A percentile compares a stretch with the other conserved stretches of the same genome.
Evolutionary conservation across 2,329 filamentous ascomycete species (phyloP).

Genomic region (Calonectria multiphialidica): DNA sequence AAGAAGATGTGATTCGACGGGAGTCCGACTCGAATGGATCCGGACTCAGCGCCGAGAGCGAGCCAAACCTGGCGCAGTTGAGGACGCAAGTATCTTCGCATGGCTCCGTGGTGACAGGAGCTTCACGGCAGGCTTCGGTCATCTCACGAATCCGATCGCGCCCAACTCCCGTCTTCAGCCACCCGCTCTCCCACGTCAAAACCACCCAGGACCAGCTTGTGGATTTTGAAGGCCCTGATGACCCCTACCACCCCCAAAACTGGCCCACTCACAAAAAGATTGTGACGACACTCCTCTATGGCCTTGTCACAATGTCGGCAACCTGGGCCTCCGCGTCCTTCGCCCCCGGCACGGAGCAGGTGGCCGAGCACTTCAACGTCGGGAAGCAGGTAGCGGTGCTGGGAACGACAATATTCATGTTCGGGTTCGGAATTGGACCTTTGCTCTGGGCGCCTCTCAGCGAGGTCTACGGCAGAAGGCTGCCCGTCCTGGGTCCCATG

Average conservation of each 20-base stretch:
- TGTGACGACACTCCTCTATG: conserved; percentile 67
- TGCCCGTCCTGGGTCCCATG: conserved; percentile 70
- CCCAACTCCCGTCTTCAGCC: conserved; percentile 55
- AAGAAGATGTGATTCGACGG: neutral
- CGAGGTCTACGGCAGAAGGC: conserved; percentile 68
- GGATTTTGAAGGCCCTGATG: conserved; percentile 79
- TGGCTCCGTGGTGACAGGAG: neutral
- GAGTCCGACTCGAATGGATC: neutral
- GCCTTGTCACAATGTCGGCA: conserved; percentile 58
- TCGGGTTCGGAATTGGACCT: conserved; percentile 68
- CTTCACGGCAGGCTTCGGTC: conserved; percentile 46
- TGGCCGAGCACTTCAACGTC: conserved; percentile 62
- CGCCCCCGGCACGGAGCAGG: conserved; percentile 66
- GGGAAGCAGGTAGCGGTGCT: conserved; percentile 57
- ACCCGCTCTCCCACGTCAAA: conserved; percentile 56
- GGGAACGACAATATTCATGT: conserved; percentile 54
- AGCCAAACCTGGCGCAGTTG: neutral
- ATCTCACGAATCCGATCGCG: conserved; percentile 59
- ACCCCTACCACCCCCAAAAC: conserved; percentile 78
- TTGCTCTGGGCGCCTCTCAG: conserved; percentile 74
- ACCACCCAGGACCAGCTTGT: conserved; percentile 67
- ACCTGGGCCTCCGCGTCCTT: conserved; percentile 66
- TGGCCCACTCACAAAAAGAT: conserved; percentile 79
- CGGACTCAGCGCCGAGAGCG: neutral
- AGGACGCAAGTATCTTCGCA: neutral